Conservation (phyloP, 2,329 filamentous ascomycete species). For the Diplocarpon mali region DNA sequence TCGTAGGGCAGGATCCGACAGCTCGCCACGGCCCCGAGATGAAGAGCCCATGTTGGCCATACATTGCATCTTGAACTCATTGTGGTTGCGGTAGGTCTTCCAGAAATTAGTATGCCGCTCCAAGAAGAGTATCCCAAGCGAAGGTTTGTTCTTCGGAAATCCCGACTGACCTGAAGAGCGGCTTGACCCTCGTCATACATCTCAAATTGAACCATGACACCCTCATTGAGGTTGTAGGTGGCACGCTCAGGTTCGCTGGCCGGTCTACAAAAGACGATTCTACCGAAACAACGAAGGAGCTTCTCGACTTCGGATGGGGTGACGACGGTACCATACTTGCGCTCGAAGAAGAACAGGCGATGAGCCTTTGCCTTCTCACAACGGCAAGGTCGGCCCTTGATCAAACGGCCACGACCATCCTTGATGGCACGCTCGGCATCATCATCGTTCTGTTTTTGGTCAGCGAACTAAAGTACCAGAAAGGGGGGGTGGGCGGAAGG, state of each 20-base stretch:
- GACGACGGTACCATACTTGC: conserved; percentile 29
- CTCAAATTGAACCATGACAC: conserved; percentile 38
- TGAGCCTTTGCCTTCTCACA: conserved; percentile 50
- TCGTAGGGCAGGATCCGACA: conserved; percentile 8
- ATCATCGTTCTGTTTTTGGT: conserved; percentile 32
- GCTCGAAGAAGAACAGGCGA: conserved; percentile 37
- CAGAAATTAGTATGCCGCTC: conserved; percentile 1
- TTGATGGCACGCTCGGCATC: conserved; percentile 39
- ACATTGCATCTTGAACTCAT: conserved; percentile 27
- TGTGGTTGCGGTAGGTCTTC: conserved; percentile 23
- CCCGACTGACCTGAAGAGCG: conserved; percentile 34
- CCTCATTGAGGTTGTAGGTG: conserved; percentile 23
- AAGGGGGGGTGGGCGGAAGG: background rate
- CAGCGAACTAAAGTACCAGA: conserved; percentile 12
- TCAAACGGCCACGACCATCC: conserved; percentile 35
- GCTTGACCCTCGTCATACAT: conserved; percentile 41
- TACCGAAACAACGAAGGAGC: conserved; percentile 35
- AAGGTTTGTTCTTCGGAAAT: background rate
- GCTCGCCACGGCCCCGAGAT: conserved; percentile 3
- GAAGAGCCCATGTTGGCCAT: conserved; percentile 23
- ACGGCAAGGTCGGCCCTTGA: conserved; percentile 46
- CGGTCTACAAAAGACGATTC: conserved; percentile 27
- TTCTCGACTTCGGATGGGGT: conserved; percentile 33
- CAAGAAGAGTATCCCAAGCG: background rate
- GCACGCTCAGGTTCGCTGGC: conserved; percentile 20